A percentile compares a stretch with the other conserved stretches of the same genome.
Conservation (phyloP, 2,329 filamentous ascomycete genomes). For the Paracorniculantispora psalliotae region DNA sequence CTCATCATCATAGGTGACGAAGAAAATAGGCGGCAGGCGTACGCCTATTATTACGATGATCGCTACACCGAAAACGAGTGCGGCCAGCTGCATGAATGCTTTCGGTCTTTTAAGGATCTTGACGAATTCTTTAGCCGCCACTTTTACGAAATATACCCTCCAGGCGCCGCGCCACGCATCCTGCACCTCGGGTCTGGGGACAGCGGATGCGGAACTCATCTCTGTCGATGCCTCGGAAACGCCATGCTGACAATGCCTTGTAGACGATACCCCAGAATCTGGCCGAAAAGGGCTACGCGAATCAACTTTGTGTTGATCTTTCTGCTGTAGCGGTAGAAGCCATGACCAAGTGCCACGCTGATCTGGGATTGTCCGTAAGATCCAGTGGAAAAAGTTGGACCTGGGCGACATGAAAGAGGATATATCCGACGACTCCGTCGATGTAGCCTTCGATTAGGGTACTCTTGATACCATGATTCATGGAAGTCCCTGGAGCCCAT, state of each 20-base stretch:
- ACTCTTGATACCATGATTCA: constrained; percentile 53
- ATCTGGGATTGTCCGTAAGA: constrained; percentile 25
- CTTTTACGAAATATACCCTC: constrained; percentile 31
- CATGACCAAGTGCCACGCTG: constrained; percentile 42
- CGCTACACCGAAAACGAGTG: constrained; percentile 37
- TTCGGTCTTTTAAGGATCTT: constrained; percentile 43
- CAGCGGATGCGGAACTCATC: constrained; percentile 40
- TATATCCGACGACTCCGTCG: constrained; percentile 37
- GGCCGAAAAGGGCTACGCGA: constrained; percentile 39
- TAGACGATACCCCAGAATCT: constrained; percentile 50
- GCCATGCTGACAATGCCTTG: constrained; percentile 1
- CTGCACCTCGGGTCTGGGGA: constrained; percentile 55
- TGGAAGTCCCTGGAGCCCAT: constrained; percentile 49
- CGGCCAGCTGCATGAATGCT: constrained; percentile 48
- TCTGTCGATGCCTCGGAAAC: background rate
- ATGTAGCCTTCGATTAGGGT: constrained; percentile 54
- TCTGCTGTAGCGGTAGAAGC: constrained; percentile 46
- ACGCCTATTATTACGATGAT: constrained; percentile 46
- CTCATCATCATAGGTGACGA: too few relatives aligned
- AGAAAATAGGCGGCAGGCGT: constrained; percentile 26
- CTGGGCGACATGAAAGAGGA: constrained; percentile 42
- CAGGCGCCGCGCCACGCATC: constrained; percentile 35
- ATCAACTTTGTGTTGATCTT: constrained; percentile 54
- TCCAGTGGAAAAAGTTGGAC: constrained; percentile 48
- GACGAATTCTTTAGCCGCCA: constrained; percentile 41